Evolutionary conservation across 345 rosid genomes (phyloP), one percentile per base, ranked within the genome.

Genomic region (Euphorbia pulcherrima): DNA sequence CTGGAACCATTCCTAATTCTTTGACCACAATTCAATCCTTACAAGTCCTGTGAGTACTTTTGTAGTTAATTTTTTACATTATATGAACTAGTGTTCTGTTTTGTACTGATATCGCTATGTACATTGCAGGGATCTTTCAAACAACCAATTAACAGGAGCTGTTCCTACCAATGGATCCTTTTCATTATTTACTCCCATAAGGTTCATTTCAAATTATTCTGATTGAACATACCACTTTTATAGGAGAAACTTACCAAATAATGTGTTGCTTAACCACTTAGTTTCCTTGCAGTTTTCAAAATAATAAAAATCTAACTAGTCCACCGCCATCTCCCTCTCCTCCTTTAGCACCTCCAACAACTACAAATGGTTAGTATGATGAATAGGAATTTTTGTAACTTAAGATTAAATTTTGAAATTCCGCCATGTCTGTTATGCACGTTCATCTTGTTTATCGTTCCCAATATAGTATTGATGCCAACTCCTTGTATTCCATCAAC

Each of bases 131-230:
- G 92, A 93, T 85, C 84, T 93, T 75, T 90, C 98, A 44, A 79
- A 86, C 77, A 90, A 93, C 77, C 0, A 0, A 1, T 90, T 93
- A 44, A 39, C 1, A 3, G 98, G 98, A 79, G 82, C 78, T 61
- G 58, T 81, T 79, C 98, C 97, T 6, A 71, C 77, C 61, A 86
- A 86, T 62, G 98, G 98, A 62, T 93, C 97, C 62, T 93, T 93
- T 79, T 80, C 90, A 0, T 79, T 83, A 4, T 90, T 90, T 70
- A 87, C 93, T 69, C 84, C 86, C 44, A 74, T 86, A 67, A 90
- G 98, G 98, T 90, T 75, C 55, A 65, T 66, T 69, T 52, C 67
- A 26, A 62, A 20, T 77, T 27, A 37, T 75, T 62, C 57, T 72
- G 12, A 17, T 41, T 56, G 47, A 53, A 28, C 5, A 18, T 28